phyloP scores from a whole-genome alignment of 768 basidiomycete species.

The Podaxis sp. region DNA sequence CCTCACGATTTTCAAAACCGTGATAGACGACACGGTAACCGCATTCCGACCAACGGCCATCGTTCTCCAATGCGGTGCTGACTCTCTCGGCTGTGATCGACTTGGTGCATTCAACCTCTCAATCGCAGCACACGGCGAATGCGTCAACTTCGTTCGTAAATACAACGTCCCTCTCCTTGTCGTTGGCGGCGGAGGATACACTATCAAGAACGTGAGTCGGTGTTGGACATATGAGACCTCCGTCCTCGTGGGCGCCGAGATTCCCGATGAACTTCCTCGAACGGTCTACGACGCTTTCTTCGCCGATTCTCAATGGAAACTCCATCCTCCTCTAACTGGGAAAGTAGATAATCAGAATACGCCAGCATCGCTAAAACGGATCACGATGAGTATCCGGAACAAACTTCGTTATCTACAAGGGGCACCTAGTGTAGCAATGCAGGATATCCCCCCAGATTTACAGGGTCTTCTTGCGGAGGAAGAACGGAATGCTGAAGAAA shows the following conservation, averaged over 20 bases:
- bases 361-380: slow-evolving; percentile 76
- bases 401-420: slow-evolving; percentile 92
- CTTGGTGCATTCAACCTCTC: slow-evolving; percentile 97
- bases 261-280: slow-evolving; percentile 84
- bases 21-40: slow-evolving; percentile 91
- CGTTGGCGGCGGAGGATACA: slow-evolving; percentile 94
- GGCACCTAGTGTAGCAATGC: slow-evolving; percentile 95
- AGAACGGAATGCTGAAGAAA: slow-evolving; percentile 64
- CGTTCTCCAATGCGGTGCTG: slow-evolving; percentile 96
- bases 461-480: slow-evolving; percentile 75
- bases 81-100: slow-evolving; percentile 92
- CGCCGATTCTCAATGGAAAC: slow-evolving; percentile 84
- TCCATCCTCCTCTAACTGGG: slow-evolving; percentile 89
- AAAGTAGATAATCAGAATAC: slow-evolving; percentile 95
- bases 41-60: slow-evolving; percentile 88
- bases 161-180: slow-evolving; percentile 91
- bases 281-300: slow-evolving; percentile 95
- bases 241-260: slow-evolving; percentile 77
- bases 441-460: slow-evolving; percentile 92
- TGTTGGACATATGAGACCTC: slow-evolving; percentile 99
- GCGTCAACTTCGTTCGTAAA: slow-evolving; percentile 93
- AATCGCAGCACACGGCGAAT: slow-evolving; percentile 97
- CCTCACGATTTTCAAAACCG: slow-evolving; percentile 90
- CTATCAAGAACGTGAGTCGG: slow-evolving; percentile 94
- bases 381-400: slow-evolving; percentile 80